Conservation (phyloP, 495 filamentous ascomycete species). For the Lophiostoma macrostomum region DNA sequence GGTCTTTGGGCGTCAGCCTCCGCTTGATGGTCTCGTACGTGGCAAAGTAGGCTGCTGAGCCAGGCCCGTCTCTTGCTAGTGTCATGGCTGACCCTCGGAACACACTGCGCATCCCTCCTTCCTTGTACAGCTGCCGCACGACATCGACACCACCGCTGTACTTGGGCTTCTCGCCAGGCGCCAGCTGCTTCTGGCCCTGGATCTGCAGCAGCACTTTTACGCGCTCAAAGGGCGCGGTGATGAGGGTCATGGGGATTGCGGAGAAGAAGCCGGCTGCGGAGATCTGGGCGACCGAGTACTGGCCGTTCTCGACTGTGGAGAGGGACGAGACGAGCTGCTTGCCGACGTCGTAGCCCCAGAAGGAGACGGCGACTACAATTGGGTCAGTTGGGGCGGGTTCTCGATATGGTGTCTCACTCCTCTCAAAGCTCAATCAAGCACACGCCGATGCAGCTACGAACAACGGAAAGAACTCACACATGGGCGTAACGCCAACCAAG, state of each 20-base stretch:
- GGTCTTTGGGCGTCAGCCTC: conserved; percentile 79
- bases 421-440: too few species aligned
- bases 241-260: conserved; percentile 94
- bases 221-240: conserved; percentile 97
- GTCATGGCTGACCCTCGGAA: conserved; percentile 91
- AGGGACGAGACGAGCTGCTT: conserved; percentile 75
- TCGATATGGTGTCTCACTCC: not conserved
- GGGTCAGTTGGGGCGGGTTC: not conserved
- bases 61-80: conserved; percentile 88
- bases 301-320: conserved; percentile 63
- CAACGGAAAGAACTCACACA: conserved; percentile 68
- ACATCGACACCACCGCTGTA: conserved; percentile 88
- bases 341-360: conserved; percentile 97
- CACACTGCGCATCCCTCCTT: conserved; percentile 84
- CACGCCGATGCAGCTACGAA: not conserved
- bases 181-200: conserved; percentile 83
- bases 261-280: conserved; percentile 95
- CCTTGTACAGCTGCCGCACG: conserved; percentile 89
- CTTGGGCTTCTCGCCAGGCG: conserved; percentile 86
- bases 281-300: conserved; percentile 79
- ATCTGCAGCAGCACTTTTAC: conserved; percentile 98
- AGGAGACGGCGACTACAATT: conserved; percentile 83
- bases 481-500: conserved; percentile 91
- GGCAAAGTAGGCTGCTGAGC: conserved; percentile 92
- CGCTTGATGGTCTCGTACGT: conserved; percentile 95